Conservation (phyloP, 2,329 filamentous ascomycete genomes). For the Talaromyces sp. region DNA sequence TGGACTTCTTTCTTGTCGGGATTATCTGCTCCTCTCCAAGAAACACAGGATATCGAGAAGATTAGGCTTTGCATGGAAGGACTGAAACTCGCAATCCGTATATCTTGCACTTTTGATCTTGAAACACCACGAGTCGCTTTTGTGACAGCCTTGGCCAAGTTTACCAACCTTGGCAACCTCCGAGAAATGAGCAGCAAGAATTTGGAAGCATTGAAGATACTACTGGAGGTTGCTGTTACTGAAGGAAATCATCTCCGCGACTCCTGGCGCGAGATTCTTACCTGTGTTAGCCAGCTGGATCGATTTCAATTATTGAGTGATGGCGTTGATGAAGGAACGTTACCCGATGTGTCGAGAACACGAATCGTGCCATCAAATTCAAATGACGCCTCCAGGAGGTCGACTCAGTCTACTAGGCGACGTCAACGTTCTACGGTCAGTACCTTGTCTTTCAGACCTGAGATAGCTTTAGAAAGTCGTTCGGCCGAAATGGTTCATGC, state of each 20-base stretch:
- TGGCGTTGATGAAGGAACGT: conserved; percentile 85
- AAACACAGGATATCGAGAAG: conserved; percentile 87
- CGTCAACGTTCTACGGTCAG: conserved; percentile 48
- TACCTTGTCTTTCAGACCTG: conserved; percentile 62
- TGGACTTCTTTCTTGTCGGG: conserved; percentile 99
- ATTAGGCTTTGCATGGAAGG: conserved; percentile 92
- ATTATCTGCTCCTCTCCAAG: conserved; percentile 88
- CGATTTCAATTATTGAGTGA: conserved; percentile 91
- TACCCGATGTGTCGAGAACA: conserved; percentile 87
- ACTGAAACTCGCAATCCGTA: conserved; percentile 88
- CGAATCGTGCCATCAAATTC: conserved; percentile 64
- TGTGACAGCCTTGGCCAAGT: conserved; percentile 86
- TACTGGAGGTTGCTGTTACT: conserved; percentile 87
- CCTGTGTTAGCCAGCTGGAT: conserved; percentile 94
- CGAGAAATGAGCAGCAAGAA: conserved; percentile 96
- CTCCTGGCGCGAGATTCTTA: conserved; percentile 94
- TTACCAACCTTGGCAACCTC: conserved; percentile 92
- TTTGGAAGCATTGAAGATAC: conserved; percentile 85
- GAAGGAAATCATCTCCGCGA: conserved; percentile 86
- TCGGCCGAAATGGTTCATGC: conserved; percentile 90
- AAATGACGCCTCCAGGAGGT: conserved; percentile 61
- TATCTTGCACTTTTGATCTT: conserved; percentile 89
- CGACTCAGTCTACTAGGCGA: conserved; percentile 58
- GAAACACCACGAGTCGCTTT: conserved; percentile 94
- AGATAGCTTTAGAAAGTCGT: conserved; percentile 87